Conservation (phyloP, 2,329 filamentous ascomycete genomes). For the Daldinia eschscholtzii region DNA sequence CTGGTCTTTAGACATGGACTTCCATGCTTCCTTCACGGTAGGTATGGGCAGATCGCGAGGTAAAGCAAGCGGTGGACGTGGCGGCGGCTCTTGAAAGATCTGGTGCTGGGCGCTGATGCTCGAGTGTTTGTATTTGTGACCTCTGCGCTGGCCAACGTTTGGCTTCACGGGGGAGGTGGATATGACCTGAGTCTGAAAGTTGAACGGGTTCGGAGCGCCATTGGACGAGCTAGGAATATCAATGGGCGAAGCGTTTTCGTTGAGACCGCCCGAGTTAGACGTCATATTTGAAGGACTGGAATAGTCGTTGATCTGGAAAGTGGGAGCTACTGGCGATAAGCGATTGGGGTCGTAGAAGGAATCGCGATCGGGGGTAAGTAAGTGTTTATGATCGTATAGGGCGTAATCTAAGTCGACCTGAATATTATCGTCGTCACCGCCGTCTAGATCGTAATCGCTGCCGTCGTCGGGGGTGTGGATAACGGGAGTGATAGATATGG, state of each 20-base stretch:
- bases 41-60: constrained; percentile 93
- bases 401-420: constrained; percentile 26
- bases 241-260: constrained; percentile 53
- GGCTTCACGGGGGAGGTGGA: constrained; percentile 82
- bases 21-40: constrained; percentile 87
- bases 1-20: constrained; percentile 91
- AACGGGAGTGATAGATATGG: constrained; percentile 50
- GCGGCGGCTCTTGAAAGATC: constrained; percentile 93
- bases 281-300: constrained; percentile 46
- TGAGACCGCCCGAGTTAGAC: constrained; percentile 37
- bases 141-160: constrained; percentile 89
- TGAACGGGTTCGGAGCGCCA: constrained; percentile 78
- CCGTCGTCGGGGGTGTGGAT: constrained; percentile 48
- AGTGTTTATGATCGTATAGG: constrained; percentile 35
- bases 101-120: constrained; percentile 90
- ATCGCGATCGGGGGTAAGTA: constrained; percentile 42
- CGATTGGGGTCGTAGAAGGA: constrained; percentile 51
- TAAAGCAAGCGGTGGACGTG: constrained; percentile 85
- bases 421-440: constrained; percentile 28
- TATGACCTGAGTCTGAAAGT: constrained; percentile 88
- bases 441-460: constrained; percentile 14
- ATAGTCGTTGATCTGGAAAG: constrained; percentile 45
- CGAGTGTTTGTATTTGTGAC: constrained; percentile 98
- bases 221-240: constrained; percentile 52
- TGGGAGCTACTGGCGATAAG: constrained; percentile 50